Evolutionary conservation across 768 basidiomycete genomes (phyloP).

Genomic region (Mycena crocata): DNA sequence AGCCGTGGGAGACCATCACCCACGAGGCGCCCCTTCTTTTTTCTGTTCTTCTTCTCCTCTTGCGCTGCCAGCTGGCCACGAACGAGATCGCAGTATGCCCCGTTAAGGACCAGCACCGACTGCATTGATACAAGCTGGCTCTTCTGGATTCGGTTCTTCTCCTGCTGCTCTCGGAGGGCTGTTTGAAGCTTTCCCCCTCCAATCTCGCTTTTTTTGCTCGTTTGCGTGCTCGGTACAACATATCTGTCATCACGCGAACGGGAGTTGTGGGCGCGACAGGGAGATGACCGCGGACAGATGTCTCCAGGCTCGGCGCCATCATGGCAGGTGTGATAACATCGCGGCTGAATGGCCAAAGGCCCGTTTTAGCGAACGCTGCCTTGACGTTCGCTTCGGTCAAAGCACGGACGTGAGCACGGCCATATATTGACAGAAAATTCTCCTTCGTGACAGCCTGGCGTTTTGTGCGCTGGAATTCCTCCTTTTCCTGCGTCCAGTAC

Average conservation of each 20-base stretch:
- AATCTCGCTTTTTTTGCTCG: no score
- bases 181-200: conserved; percentile 3
- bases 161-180: conserved; percentile 21
- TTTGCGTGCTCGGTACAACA: no score
- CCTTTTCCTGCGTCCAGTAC: conserved; percentile 8
- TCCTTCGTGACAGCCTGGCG: neutral
- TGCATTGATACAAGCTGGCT: conserved; percentile 33
- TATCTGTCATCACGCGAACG: no score
- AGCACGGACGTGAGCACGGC: neutral
- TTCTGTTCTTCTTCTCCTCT: conserved; percentile 35
- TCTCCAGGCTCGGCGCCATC: neutral
- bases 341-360: neutral
- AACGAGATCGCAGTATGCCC: conserved; percentile 33
- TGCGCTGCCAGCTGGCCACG: conserved; percentile 34
- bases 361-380: neutral
- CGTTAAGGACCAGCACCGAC: conserved; percentile 39
- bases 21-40: conserved; percentile 34
- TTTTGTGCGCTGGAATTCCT: neutral
- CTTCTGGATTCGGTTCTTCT: conserved; percentile 1
- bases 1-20: conserved; percentile 40
- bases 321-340: neutral
- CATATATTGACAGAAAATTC: conserved; percentile 10
- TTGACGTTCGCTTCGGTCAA: conserved; percentile 1
- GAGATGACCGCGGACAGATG: no score
- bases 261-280: no score